Base-by-base conservation (phyloP, 2,329 filamentous ascomycete species). In the Magnaporthiopsis rhizophila region DNA sequence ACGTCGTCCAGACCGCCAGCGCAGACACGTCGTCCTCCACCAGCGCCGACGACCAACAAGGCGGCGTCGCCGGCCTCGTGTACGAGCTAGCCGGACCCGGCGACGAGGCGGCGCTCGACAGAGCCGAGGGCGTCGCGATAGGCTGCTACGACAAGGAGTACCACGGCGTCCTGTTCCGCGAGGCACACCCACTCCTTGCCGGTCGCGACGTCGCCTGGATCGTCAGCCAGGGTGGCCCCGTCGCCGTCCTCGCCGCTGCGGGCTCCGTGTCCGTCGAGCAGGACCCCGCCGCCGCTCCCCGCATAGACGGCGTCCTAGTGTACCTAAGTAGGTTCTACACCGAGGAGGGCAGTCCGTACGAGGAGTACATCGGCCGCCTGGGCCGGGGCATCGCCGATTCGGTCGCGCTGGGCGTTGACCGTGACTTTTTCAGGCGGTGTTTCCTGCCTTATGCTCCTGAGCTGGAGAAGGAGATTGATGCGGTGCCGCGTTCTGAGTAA, bases 341-440 rank as follows among this genome's bases (percentile, higher is more conserved):
- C 50, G 63, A 68, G n/a, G 73, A 76, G 62, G 76, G 76, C 56
- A 62, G 66, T 9, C 76, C 77, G 26, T 73, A 72, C 64, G 72
- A 74, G 21, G 78, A 80, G 64, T 79, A 80, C 59, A 67, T 79
- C 50, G 69, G 72, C 58, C 75, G 77, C 45, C 77, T 79, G 67
- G 77, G 78, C 64, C 64, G 70, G 18, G 77, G 74, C 6, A 65
- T 79, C 58, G 67, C 64, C 15, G 76, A 79, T 62, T 77, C 77
- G 12, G 66, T 68, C 58, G 69, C 68, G 3, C 68, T 78, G 15
- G 76, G 77, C 36, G 45, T 53, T 9, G 45, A 53, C 18, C 45
- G 21, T 13, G 21, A 21, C 6, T n/a, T 53, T n/a, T 53, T 53
- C 18, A 53, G 45, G 45, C 18, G 21, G 18, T n/a, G 18, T 53